Evolutionary conservation across 2,329 filamentous ascomycete species (phyloP), one percentile per base, ranked within the genome.

Genomic region (Fusarium incarnatum): DNA sequence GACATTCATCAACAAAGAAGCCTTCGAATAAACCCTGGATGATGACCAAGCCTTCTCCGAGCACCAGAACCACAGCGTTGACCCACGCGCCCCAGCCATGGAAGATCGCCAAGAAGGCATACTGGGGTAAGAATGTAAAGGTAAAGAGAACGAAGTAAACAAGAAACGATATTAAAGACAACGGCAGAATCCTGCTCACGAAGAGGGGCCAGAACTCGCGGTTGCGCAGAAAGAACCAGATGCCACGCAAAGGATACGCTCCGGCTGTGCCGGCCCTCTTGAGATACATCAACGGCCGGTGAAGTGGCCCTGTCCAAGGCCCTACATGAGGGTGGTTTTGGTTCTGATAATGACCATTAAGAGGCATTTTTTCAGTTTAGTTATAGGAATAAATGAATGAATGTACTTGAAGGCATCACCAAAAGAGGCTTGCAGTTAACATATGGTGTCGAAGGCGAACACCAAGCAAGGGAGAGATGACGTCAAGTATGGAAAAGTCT

Each of bases 11-110:
- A 4, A 94, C 92, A 68, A 94, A 92, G 78, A 94, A 93, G 1
- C 91, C 92, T 77, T 94, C 92, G 68, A 94, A 94, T 2, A 94
- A 81, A 8, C 82, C 86, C 70, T 84, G 82, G 15, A 92, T 89
- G 56, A 94, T 91, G 41, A 94, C 89, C 70, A 93, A 83, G 0
- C 91, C 92, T 74, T 94, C 91, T 46, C 93, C 93, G n/a, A 99
- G 85, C 0, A 97, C 93, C 48, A 98, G 84, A 68, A 98, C 91
- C 1, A 93, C 89, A 5, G 92, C 94, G 74, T 94, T 98, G 60
- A 97, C 81, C 92, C 94, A 97, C n/a, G 96, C 96, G 30, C 90
- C 91, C 63, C 89, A 87, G 23, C 92, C 92, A 75, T 98, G 94
- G 79, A 98, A 98, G 72, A 98, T 88, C 18, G 92, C 90, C 23